These are phyloP conservation scores for Grifola frondosa DNA, from an alignment of 1,284 basidiomycete genomes.

Conservation along the genomic window DNA sequence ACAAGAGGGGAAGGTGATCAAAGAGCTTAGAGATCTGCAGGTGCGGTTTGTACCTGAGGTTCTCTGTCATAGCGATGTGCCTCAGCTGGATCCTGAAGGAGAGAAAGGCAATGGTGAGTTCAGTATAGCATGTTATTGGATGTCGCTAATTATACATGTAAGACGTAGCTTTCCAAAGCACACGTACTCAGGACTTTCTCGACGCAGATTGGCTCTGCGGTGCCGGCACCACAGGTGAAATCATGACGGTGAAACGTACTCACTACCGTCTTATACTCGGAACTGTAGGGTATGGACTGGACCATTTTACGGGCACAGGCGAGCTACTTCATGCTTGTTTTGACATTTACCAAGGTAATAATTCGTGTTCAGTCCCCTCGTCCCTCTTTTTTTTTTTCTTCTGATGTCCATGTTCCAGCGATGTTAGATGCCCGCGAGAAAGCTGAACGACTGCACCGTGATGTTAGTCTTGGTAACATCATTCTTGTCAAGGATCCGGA, in stretches of 20 bases:
- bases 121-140: not conserved
- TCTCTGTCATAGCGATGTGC: conserved; percentile 9
- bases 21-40: not conserved
- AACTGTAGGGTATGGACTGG: conserved; percentile 8
- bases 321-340: conserved; percentile 8
- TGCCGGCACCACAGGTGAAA: not conserved
- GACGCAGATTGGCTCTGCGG: not conserved
- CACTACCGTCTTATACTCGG: conserved; percentile 8
- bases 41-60: conserved; percentile 10
- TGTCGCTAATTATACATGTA: not conserved
- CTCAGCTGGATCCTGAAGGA: not conserved
- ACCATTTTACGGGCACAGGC: not conserved
- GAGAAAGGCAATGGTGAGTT: not conserved
- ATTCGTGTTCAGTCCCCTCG: not conserved
- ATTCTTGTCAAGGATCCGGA: conserved; percentile 2
- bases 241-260: not conserved
- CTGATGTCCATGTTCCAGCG: conserved; percentile 1
- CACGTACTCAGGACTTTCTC: not conserved
- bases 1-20: conserved; percentile 9
- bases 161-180: not conserved
- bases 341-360: conserved; percentile 6
- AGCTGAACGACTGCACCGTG: conserved; percentile 8
- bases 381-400: no score
- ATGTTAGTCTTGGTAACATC: conserved; percentile 12
- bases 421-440: conserved; percentile 1